Evolutionary conservation across 495 filamentous ascomycete species (phyloP).

Genomic region (Aspergillus nanangensis): DNA sequence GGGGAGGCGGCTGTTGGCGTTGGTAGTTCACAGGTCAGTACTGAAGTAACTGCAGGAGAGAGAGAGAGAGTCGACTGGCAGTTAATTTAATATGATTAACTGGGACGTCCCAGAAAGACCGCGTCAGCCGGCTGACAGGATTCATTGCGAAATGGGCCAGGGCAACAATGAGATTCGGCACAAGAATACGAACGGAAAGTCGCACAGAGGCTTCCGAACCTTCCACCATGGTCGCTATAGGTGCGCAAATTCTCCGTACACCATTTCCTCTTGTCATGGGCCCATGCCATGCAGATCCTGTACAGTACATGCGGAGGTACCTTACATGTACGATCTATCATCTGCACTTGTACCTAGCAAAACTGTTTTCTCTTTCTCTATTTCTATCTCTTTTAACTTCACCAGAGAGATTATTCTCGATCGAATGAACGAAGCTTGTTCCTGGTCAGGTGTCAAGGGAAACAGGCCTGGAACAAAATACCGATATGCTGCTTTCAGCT

Average conservation of each 20-base stretch:
- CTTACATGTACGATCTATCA: background rate
- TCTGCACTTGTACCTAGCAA: too few species aligned
- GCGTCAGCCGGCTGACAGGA: background rate
- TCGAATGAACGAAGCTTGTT: background rate
- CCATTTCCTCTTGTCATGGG: background rate
- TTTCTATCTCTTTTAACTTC: too few species aligned
- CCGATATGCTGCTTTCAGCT: background rate
- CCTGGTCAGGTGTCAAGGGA: background rate
- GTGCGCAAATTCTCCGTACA: conserved; percentile 1
- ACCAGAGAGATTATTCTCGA: too few species aligned
- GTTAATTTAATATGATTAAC: background rate
- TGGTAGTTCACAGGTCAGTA: too few species aligned
- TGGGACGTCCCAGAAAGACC: background rate
- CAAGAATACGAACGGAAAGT: conserved; percentile 2
- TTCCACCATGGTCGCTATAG: background rate
- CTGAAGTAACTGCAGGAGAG: background rate
- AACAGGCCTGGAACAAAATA: background rate
- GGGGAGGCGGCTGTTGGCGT: too few species aligned
- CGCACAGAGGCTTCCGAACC: background rate
- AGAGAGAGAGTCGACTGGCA: too few species aligned
- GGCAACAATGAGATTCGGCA: background rate
- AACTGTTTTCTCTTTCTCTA: too few species aligned
- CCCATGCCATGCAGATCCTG: conserved; percentile 6
- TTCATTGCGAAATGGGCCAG: background rate
- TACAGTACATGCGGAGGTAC: conserved; percentile 2